Evolutionary conservation across 2,329 filamentous ascomycete species (phyloP).

Genomic region (Ploettnerulaceae sp.): DNA sequence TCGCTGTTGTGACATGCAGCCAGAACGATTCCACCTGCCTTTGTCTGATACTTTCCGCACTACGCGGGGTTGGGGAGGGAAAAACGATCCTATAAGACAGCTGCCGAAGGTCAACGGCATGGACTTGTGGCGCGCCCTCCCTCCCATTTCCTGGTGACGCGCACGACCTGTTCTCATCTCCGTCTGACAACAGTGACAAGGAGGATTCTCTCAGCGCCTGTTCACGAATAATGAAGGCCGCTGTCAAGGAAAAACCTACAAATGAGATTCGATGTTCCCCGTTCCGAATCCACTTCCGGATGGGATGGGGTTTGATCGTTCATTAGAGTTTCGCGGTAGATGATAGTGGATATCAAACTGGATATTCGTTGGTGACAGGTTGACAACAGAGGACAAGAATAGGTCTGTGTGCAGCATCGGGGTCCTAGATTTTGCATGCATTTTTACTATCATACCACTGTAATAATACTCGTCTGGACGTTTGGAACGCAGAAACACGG

Average conservation of each 20-base stretch:
- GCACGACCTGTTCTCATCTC: not conserved
- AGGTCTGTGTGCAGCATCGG: not conserved
- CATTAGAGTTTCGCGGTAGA: not conserved
- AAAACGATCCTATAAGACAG: constrained; percentile 6
- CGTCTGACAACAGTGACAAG: not conserved
- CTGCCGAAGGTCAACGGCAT: constrained; percentile 1
- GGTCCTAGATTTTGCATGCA: too few species aligned
- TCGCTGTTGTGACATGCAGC: too few species aligned
- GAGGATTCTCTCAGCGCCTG: not conserved
- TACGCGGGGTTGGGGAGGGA: not conserved
- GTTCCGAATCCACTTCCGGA: not conserved
- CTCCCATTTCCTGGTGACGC: constrained; percentile 5
- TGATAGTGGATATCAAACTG: not conserved
- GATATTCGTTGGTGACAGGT: too few species aligned
- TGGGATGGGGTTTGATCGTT: not conserved
- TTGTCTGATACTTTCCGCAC: not conserved
- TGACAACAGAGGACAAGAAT: not conserved
- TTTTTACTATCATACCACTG: too few species aligned
- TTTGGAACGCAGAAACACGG: not conserved
- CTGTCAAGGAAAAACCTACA: too few species aligned
- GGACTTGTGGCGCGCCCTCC: constrained; percentile 2
- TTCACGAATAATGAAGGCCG: not conserved
- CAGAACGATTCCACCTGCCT: too few species aligned
- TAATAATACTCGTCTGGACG: not conserved
- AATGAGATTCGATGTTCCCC: not conserved